Percentiles rank a stretch among this genome's conserved stretches.
Evolutionary conservation across 2,329 filamentous ascomycete genomes (phyloP).

Genomic region (Trichoderma harzianum): DNA sequence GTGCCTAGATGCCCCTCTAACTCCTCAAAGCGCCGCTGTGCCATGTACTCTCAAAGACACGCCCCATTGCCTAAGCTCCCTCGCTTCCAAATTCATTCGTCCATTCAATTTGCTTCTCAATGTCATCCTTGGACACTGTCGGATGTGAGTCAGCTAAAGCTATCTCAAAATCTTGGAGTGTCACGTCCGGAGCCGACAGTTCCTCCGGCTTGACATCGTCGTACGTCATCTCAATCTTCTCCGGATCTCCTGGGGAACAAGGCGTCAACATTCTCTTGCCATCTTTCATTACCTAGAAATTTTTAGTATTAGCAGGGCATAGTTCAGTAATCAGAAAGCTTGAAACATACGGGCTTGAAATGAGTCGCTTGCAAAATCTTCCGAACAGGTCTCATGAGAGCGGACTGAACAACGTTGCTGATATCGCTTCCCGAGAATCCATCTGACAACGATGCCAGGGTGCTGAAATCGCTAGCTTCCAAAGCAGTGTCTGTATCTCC

Average conservation of each 20-base stretch:
- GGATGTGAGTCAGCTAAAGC: conserved; percentile 85
- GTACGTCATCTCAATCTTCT: conserved; percentile 91
- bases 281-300: conserved; percentile 64
- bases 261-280: conserved; percentile 70
- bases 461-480: conserved; percentile 71
- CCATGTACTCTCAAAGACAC: conserved; percentile 23
- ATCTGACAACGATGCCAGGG: conserved; percentile 77
- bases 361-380: conserved; percentile 98
- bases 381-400: conserved; percentile 93
- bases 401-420: conserved; percentile 89
- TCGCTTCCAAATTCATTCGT: conserved; percentile 95
- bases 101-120: conserved; percentile 85
- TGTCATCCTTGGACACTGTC: conserved; percentile 84
- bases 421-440: conserved; percentile 98
- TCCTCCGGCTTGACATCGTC: conserved; percentile 80
- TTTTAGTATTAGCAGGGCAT: conserved; percentile 19
- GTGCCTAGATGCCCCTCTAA: conserved; percentile 26
- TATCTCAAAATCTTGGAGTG: conserved; percentile 89
- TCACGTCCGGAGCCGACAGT: conserved; percentile 80
- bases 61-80: conserved; percentile 48
- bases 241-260: conserved; percentile 85
- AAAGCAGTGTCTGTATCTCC: conserved; percentile 88
- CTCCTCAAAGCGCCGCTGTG: conserved; percentile 32
- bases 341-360: conserved; percentile 75
- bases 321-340: not conserved